Conservation (phyloP, 352 stramenopile species). For the Pythium oligandrum region DNA sequence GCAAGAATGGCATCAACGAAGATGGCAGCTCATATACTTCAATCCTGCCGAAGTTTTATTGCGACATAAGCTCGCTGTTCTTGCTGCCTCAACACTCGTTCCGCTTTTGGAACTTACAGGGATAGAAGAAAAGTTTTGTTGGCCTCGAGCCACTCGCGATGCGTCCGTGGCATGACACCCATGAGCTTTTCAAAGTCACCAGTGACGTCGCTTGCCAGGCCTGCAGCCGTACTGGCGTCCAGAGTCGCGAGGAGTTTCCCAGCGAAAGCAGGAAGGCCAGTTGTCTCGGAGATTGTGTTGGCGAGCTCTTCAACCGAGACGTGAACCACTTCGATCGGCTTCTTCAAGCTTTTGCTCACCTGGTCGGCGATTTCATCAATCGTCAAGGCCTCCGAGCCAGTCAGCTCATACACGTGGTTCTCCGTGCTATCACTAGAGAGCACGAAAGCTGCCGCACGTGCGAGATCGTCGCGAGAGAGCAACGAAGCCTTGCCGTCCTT, state of each 20-base stretch:
- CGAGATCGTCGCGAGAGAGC: conserved; percentile 3
- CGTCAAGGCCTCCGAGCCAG: not conserved
- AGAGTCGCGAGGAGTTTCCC: conserved; percentile 14
- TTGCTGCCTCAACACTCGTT: no score
- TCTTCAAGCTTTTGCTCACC: not conserved
- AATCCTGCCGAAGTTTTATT: no score
- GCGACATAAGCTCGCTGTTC: no score
- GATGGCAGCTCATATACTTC: no score
- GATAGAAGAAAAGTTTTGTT: conserved; percentile 12
- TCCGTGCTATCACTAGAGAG: not conserved
- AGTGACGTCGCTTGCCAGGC: not conserved
- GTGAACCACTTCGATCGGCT: conserved; percentile 5
- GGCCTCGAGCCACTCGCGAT: conserved; percentile 12
- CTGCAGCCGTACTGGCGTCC: conserved; percentile 13
- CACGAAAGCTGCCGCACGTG: not conserved
- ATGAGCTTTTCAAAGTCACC: conserved; percentile 19
- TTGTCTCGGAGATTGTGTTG: not conserved
- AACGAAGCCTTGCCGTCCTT: not conserved
- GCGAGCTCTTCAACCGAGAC: conserved; percentile 5
- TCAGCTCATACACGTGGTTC: not conserved
- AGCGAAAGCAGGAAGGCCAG: not conserved
- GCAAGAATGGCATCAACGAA: no score
- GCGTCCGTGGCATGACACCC: conserved; percentile 10
- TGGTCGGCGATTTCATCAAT: conserved; percentile 3
- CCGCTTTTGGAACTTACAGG: no score